phyloP scores from a whole-genome alignment of 2,329 filamentous ascomycete genomes.

The Ploettnerulaceae sp. region DNA sequence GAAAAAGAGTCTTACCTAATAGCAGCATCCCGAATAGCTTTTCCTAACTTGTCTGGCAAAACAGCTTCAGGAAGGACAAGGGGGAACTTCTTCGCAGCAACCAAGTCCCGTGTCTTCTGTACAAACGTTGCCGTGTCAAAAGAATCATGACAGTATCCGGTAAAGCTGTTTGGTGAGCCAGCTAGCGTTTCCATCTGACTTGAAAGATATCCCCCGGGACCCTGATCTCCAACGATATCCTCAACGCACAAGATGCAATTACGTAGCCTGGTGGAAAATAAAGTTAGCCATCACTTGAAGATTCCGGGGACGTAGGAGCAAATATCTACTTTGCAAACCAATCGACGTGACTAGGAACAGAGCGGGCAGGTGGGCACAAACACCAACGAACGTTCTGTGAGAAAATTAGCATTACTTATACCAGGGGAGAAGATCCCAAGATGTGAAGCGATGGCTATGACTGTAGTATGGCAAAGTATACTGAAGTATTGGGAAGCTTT shows the following conservation, averaged over 20 bases:
- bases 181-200: neutral
- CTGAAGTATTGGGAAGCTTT: too few relatives aligned
- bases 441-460: too few relatives aligned
- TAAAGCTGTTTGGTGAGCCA: neutral
- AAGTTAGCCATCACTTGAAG: too few relatives aligned
- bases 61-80: slow-evolving; percentile 4
- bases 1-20: neutral
- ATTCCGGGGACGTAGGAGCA: too few relatives aligned
- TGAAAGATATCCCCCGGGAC: neutral
- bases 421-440: too few relatives aligned
- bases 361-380: neutral
- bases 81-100: neutral
- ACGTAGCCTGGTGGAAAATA: neutral
- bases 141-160: slow-evolving; percentile 4
- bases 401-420: too few relatives aligned
- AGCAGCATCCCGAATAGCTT: slow-evolving; percentile 1
- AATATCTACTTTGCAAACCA: too few relatives aligned
- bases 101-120: neutral
- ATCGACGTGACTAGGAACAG: neutral
- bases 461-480: too few relatives aligned
- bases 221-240: neutral
- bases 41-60: neutral
- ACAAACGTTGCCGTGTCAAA: neutral
- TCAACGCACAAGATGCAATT: slow-evolving; percentile 1
- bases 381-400: neutral